Evolutionary conservation across 2,329 filamentous ascomycete genomes (phyloP).

Genomic region (Phoma herbarum): DNA sequence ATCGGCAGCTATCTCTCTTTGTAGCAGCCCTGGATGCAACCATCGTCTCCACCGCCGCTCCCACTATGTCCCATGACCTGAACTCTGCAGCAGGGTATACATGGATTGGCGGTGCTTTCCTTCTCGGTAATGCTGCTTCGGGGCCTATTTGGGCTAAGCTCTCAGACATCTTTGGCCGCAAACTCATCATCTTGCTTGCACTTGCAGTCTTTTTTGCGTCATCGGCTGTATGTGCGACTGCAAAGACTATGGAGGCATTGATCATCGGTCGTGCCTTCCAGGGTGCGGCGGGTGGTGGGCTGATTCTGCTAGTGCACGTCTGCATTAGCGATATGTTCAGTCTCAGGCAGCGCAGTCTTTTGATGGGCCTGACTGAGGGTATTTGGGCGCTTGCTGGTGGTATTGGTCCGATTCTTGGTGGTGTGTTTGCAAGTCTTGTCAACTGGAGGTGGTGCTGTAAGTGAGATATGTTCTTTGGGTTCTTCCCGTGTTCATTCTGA

Average conservation of each 20-base stretch:
- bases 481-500: no score
- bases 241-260: conserved; percentile 66
- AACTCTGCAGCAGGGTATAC: conserved; percentile 74
- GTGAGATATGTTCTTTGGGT: no score
- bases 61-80: conserved; percentile 71
- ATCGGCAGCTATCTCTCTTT: conserved; percentile 50
- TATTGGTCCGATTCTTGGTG: conserved; percentile 63
- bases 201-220: conserved; percentile 68
- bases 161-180: conserved; percentile 67
- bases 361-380: conserved; percentile 61
- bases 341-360: conserved; percentile 60
- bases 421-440: conserved; percentile 57
- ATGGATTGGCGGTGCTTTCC: conserved; percentile 79
- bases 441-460: conserved; percentile 63
- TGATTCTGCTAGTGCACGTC: conserved; percentile 70
- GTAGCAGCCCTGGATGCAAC: conserved; percentile 60
- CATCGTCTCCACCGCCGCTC: conserved; percentile 71
- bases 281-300: conserved; percentile 69
- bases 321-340: conserved; percentile 71
- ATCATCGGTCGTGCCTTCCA: conserved; percentile 69
- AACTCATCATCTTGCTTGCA: conserved; percentile 60
- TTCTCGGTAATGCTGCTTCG: conserved; percentile 73
- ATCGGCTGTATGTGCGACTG: conserved; percentile 65
- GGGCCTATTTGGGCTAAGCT: conserved; percentile 75
- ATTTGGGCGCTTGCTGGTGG: conserved; percentile 65